Evolutionary conservation across 106 monocot genomes (phyloP), one percentile per base, ranked within the genome.

Genomic region (Platanthera zijinensis): DNA sequence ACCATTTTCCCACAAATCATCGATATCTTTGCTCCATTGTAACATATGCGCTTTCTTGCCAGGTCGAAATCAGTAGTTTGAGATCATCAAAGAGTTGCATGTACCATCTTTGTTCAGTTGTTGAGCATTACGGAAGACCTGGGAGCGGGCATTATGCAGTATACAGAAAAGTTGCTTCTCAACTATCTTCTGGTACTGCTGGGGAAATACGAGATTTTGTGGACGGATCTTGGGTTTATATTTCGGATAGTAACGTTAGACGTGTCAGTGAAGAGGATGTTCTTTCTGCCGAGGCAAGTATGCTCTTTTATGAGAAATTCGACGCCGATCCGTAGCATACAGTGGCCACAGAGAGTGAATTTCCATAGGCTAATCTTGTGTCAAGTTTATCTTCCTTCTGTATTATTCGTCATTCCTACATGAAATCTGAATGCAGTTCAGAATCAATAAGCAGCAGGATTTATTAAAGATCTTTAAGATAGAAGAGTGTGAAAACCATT

Each of bases 131-230:
- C 72, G 96, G 96, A 63, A 84, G 39, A 76, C 78, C 79, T 68
- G 96, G 90, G 73, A 85, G 90, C 76, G 93, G 93, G 6, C 96
- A 96, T 80, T 96, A 93, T 80, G 87, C 90, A 59, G 86, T 85
- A 52, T 96, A 93, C 71, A 87, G 93, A 79, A 85, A 77, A 80
- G 15, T 80, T 15, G 50, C 28, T 45, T 67, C 75, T 80, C 53
- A 81, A n/a, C 50, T 71, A 48, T 68, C 48, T 61, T 25, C 14
- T 39, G 45, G n/a, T n/a, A 72, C 69, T 74, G 51, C 69, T 67
- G 52, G 25, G 7, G 67, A 71, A 46, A 9, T 74, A 39, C 51
- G 7, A 39, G 74, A 64, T 73, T 52, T 51, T 50, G 7, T 2
- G 17, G 47, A 48, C 15, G n/a, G 32, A 22, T 79, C 49, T 56